These are phyloP conservation scores for Dioscorea cayenensis DNA, from an alignment of 116 monocot species.

Conservation along the genomic window DNA sequence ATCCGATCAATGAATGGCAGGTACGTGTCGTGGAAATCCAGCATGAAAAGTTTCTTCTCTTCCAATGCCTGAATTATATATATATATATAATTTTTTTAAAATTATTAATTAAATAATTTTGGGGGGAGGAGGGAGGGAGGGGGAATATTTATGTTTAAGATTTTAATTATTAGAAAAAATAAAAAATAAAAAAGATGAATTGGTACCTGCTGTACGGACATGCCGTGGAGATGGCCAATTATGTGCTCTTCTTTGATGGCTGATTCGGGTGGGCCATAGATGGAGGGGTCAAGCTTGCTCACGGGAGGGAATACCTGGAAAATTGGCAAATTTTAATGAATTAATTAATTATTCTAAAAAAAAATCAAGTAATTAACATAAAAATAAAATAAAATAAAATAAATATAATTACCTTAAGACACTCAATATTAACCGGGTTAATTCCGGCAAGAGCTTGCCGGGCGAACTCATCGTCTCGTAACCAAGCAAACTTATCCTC, in stretches of 20 bases:
- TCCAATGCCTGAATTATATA: conserved; percentile 46
- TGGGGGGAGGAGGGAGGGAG: not conserved
- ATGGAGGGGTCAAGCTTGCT: conserved; percentile 73
- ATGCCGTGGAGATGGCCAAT: conserved; percentile 55
- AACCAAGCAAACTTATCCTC: conserved; percentile 89
- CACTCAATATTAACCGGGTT: conserved; percentile 79
- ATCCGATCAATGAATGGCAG: conserved; percentile 84
- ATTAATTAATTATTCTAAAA: too few relatives aligned
- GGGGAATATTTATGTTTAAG: not conserved
- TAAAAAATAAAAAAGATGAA: not conserved
- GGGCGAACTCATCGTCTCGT: conserved; percentile 80
- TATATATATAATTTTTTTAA: not conserved
- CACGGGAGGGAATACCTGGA: conserved; percentile 61
- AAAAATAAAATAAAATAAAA: not conserved
- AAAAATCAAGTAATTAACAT: not conserved
- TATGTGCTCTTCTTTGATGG: conserved; percentile 73
- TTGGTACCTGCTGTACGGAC: conserved; percentile 62
- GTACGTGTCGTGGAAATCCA: conserved; percentile 82
- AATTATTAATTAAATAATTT: not conserved
- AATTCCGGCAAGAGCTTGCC: conserved; percentile 77
- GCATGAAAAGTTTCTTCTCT: conserved; percentile 59
- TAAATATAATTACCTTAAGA: conserved; percentile 23
- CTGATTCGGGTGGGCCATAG: conserved; percentile 77
- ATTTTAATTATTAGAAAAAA: not conserved
- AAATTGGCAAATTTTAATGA: not conserved